Evolutionary conservation across 2,329 filamentous ascomycete genomes (phyloP).

Genomic region (Alternaria solani): DNA sequence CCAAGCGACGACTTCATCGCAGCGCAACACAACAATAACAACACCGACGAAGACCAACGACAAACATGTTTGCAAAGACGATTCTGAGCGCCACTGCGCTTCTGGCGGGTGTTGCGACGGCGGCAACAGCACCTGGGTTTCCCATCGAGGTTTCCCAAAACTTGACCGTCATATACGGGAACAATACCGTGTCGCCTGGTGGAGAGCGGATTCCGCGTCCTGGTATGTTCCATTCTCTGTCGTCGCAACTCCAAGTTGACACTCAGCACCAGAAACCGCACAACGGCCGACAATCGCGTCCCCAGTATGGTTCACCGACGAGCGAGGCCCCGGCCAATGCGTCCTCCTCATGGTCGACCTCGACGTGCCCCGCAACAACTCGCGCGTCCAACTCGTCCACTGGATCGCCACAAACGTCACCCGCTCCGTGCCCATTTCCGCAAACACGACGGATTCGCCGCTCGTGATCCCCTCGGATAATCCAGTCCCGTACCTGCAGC

Average conservation of each 20-base stretch:
- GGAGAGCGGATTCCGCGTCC: slow-evolving; percentile 44
- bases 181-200: slow-evolving; percentile 42
- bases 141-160: slow-evolving; percentile 27
- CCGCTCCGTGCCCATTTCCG: slow-evolving; percentile 6
- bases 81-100: slow-evolving; percentile 22
- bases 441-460: slow-evolving; percentile 11
- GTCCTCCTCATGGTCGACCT: slow-evolving; percentile 44
- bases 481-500: slow-evolving; percentile 37
- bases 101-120: slow-evolving; percentile 22
- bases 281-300: slow-evolving; percentile 35
- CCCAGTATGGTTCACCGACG: slow-evolving; percentile 23
- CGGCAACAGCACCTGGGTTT: slow-evolving; percentile 43
- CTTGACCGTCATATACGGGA: slow-evolving; percentile 41
- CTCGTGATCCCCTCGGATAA: slow-evolving; percentile 23
- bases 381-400: slow-evolving; percentile 42
- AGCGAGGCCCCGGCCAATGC: slow-evolving; percentile 18
- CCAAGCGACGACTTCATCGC: background rate
- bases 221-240: slow-evolving; percentile 24
- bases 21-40: background rate
- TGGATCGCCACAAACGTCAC: slow-evolving; percentile 44
- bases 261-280: slow-evolving; percentile 32
- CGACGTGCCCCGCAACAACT: slow-evolving; percentile 45
- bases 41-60: background rate
- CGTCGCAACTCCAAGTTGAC: slow-evolving; percentile 3
- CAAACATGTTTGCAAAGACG: slow-evolving; percentile 26